phyloP scores from a whole-genome alignment of 768 basidiomycete genomes.

The Panellus pusillus region DNA sequence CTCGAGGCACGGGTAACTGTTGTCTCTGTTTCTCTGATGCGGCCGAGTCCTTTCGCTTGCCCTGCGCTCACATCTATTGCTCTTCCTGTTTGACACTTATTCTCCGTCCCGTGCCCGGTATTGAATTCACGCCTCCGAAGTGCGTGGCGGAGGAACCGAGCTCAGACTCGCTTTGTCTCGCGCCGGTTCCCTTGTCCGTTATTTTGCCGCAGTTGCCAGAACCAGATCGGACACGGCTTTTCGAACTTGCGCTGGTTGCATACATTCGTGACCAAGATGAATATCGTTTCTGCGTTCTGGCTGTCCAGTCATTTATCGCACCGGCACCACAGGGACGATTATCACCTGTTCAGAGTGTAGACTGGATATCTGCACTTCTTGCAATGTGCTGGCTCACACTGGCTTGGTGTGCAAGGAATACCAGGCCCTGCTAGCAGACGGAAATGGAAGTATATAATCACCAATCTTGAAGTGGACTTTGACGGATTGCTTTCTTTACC shows the following conservation, averaged over 20 bases:
- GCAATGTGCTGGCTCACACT: conserved; percentile 5
- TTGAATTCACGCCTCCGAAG: not conserved
- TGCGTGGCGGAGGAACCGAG: conserved; percentile 4
- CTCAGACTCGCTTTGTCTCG: conserved; percentile 1
- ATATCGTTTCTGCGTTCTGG: conserved; percentile 15
- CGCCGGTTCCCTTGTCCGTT: not conserved
- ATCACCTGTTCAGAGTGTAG: conserved; percentile 13
- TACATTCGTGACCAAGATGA: conserved; percentile 1
- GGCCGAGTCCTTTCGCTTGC: conserved; percentile 2
- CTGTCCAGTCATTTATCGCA: conserved; percentile 13
- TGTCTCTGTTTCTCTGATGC: conserved; percentile 8
- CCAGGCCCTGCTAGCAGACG: not conserved
- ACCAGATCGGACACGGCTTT: conserved; percentile 1
- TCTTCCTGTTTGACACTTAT: conserved; percentile 1
- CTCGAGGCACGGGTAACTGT: conserved; percentile 1
- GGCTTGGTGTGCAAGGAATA: conserved; percentile 11
- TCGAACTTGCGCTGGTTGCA: conserved; percentile 2
- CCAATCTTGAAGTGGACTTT: too few species aligned
- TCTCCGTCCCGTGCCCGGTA: conserved; percentile 6
- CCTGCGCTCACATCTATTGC: conserved; percentile 19
- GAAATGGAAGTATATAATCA: too few species aligned
- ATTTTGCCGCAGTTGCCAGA: conserved; percentile 4
- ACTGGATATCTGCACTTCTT: conserved; percentile 13
- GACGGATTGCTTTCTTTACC: not conserved
- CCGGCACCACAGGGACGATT: not conserved